Conservation (phyloP, 257 asterid genomes). For the Lithospermum erythrorhizon region DNA sequence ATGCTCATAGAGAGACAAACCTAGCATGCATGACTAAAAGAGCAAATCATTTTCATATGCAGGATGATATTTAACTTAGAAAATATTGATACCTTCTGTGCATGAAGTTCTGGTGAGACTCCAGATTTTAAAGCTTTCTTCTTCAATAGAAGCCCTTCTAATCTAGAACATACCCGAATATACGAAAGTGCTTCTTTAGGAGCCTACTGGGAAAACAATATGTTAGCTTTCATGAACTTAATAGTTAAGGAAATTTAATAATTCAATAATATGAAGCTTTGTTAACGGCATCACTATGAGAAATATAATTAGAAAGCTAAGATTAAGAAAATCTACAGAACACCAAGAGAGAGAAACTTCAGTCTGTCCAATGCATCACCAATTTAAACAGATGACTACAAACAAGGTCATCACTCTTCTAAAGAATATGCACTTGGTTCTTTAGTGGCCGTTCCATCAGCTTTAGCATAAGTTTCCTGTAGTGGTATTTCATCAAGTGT, state of each 20-base stretch:
- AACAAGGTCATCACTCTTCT: conserved; percentile 52
- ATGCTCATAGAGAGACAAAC: too few species aligned
- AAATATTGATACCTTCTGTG: conserved; percentile 53
- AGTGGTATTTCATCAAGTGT: conserved; percentile 52
- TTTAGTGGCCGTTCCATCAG: conserved; percentile 24
- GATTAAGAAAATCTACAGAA: neutral
- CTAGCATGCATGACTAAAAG: neutral
- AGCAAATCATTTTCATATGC: neutral
- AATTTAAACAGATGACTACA: conserved; percentile 1
- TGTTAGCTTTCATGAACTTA: conserved; percentile 15
- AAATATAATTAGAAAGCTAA: too few species aligned
- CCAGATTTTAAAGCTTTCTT: conserved; percentile 66
- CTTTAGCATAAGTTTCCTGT: conserved; percentile 26
- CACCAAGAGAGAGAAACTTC: neutral
- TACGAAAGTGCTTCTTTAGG: conserved; percentile 73
- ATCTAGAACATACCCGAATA: conserved; percentile 73
- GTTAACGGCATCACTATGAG: too few species aligned
- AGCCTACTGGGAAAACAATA: conserved; percentile 35
- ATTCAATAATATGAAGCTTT: too few species aligned
- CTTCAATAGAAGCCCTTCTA: conserved; percentile 78
- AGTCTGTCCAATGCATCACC: neutral
- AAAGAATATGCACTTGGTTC: conserved; percentile 38
- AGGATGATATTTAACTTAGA: neutral
- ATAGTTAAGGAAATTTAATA: too few species aligned
- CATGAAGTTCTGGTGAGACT: conserved; percentile 72